Base-by-base conservation (phyloP, 306 rosid genomes). In the Trifolium dubium region DNA sequence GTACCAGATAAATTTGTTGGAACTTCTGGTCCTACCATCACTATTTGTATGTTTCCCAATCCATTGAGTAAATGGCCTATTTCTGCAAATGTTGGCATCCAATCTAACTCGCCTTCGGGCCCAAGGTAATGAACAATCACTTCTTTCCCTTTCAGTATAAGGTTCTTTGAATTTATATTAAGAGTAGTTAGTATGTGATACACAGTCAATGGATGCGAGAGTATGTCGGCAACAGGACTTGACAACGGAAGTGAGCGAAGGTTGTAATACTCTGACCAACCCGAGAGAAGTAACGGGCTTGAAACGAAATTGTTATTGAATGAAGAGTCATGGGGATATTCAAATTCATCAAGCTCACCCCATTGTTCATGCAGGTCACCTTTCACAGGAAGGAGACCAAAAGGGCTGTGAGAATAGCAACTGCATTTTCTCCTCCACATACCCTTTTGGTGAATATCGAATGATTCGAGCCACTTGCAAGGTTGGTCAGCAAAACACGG, bases 391-490 rank as follows among this genome's bases (percentile, higher is more conserved):
- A 88, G 90, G 50, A 82, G 92, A 40, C 90, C 92, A 6, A 77
- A 84, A 32, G 87, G 83, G 76, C 87, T 82, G 72, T 86, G 89
- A 62, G 90, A 80, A 67, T 80, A 86, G 77, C 93, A 86, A 53
- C 82, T 73, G 41, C 90, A 80, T 67, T 83, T 88, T 76, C 92
- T 86, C 73, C 90, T 80, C 89, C 93, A 88, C 90, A 88, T 88
- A 65, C 86, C 89, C 76, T 82, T 86, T 51, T 86, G 88, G 76
- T 86, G 90, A 74, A 82, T 75, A 5, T 83, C 83, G 72, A 88
- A 72, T 23, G 88, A 84, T 71, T 88, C 90, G 56, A 88, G 92
- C 88, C 88, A 88, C 54, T 80, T 84, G 54, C 92, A 86, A 72
- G 90, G 90, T 64, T 84, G 87, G 59, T 86, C 90, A 55, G 87